Evolutionary conservation across 345 rosid genomes (phyloP).

Genomic region (Citropsis articulata): DNA sequence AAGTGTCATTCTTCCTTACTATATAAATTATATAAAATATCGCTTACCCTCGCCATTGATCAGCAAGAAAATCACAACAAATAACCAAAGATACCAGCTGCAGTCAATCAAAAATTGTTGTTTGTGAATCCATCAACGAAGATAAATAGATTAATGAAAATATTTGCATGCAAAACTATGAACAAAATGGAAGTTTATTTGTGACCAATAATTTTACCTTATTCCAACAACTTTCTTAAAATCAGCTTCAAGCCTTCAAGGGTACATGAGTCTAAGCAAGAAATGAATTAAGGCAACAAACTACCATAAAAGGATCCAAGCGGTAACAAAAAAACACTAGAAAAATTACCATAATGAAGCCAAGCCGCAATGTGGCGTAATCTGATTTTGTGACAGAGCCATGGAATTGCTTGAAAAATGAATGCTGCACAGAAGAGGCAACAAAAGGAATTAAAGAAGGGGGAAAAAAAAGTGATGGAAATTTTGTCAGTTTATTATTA

Average conservation of each 20-base stretch:
- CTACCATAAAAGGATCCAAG: background rate
- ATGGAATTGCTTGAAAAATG: constrained; percentile 84
- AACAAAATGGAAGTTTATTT: background rate
- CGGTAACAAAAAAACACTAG: background rate
- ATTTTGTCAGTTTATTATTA: too few species aligned
- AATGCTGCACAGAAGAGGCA: constrained; percentile 41
- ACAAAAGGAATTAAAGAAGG: background rate
- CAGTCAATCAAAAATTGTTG: constrained; percentile 1
- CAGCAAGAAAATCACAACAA: constrained; percentile 62
- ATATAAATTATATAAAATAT: background rate
- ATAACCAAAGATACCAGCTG: constrained; percentile 96
- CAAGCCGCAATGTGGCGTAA: constrained; percentile 68
- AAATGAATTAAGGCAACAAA: too few species aligned
- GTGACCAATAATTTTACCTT: constrained; percentile 39
- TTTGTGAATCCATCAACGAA: too few species aligned
- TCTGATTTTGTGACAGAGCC: constrained; percentile 75
- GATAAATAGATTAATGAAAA: too few species aligned
- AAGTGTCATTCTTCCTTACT: too few species aligned
- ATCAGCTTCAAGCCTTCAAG: constrained; percentile 93
- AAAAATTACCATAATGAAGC: constrained; percentile 67
- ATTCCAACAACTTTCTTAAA: constrained; percentile 92
- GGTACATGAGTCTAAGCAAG: constrained; percentile 65
- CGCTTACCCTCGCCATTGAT: constrained; percentile 28
- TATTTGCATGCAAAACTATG: too few species aligned
- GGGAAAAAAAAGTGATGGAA: background rate